Evolutionary conservation across 2,329 filamentous ascomycete species (phyloP).

Genomic region (Aspergillus ibericus): DNA sequence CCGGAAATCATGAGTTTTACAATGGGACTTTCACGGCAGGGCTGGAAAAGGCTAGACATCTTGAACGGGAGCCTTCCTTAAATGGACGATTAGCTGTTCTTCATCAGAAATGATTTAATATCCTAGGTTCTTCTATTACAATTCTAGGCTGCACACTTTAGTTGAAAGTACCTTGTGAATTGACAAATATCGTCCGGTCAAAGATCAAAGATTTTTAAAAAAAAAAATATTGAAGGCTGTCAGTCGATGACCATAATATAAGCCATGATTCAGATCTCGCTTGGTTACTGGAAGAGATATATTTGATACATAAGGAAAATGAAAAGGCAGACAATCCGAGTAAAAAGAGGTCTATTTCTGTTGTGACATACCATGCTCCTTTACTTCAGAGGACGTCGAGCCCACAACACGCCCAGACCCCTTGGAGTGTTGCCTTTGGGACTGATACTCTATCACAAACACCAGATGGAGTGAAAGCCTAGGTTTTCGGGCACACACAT

Average conservation of each 20-base stretch:
- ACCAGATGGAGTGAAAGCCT: constrained; percentile 35
- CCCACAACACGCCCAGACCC: constrained; percentile 50
- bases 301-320: constrained; percentile 18
- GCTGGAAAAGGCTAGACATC: constrained; percentile 23
- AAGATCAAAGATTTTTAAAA: constrained; percentile 56
- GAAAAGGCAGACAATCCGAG: background rate
- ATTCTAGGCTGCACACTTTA: constrained; percentile 61
- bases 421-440: constrained; percentile 54
- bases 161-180: constrained; percentile 50
- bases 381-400: constrained; percentile 50
- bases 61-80: constrained; percentile 31
- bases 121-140: constrained; percentile 40
- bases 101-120: constrained; percentile 26
- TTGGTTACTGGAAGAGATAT: constrained; percentile 51
- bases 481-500: constrained; percentile 51
- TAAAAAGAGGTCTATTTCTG: constrained; percentile 38
- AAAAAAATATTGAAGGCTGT: constrained; percentile 58
- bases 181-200: constrained; percentile 40
- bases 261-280: constrained; percentile 49
- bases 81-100: constrained; percentile 30
- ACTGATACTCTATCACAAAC: constrained; percentile 48
- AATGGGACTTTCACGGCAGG: constrained; percentile 20
- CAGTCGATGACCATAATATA: constrained; percentile 50
- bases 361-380: constrained; percentile 61
- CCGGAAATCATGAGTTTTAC: constrained; percentile 35